Base-by-base conservation (phyloP, 768 basidiomycete species). In the Phylloporus arenicola region DNA sequence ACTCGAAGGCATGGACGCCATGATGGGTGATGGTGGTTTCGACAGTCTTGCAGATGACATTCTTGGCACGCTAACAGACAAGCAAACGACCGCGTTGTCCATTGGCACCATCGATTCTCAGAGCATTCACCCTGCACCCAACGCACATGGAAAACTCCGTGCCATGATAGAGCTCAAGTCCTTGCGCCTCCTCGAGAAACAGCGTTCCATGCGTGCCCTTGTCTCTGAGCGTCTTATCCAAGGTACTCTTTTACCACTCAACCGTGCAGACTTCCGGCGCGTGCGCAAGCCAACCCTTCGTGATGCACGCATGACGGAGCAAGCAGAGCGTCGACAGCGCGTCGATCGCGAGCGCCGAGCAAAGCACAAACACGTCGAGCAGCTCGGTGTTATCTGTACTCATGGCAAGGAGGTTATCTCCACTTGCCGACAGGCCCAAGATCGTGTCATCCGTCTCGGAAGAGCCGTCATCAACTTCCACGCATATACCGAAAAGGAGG, bases 311-410 rank as follows among this genome's bases (percentile, higher is more conserved):
- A 79, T 79, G 68, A 94, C 91, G 1, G 95, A 98, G 68, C 80
- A 83, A 52, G 79, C 87, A 6, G 96, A 99, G 70, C 80, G 92
- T 51, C 86, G 88, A 65, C 96, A 98, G 64, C 85, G 94, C 25
- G 75, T 80, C 12, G 95, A 98, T 52, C 84, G 96, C 19, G 95
- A 98, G 70, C 84, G 86, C 20, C 84, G 92, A 31, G 93, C 93
- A 38, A 98, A 98, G 68, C 87, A 91, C 73, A 93, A 95, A 64
- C 96, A 99, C 62, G 80, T 95, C 63, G 93, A 95, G 56, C 93
- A 98, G 61, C 86, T 99, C 60, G 76, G 73, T 27, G 80, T 88
- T 50, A 97, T 99, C 56, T 87, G 85, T 62, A 68, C 75, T 31
- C 95, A 99, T 66, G 92, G 91, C 1, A 78, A 76, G 48, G 84